Evolutionary conservation across 2,329 filamentous ascomycete genomes (phyloP), one percentile per base, ranked within the genome.

Genomic region (Apiospora sp.): DNA sequence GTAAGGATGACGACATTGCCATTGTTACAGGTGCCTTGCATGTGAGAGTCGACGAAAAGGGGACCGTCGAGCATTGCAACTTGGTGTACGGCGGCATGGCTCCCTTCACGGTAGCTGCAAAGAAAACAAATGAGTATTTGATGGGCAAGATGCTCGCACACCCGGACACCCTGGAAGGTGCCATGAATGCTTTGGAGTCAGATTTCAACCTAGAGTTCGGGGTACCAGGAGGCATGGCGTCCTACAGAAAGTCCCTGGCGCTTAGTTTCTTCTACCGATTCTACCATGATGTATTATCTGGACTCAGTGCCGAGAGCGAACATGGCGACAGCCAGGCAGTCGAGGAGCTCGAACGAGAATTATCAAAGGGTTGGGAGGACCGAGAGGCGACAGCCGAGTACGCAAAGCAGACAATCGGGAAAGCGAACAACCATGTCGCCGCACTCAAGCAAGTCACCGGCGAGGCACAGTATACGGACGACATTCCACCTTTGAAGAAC

Each of bases 1-100:
- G 96, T 76, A 98, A 98, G 80, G 96, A 99, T 78, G 96, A 99
- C 78, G 96, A 99, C 80, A 98, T 99, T 80, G 96, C 96, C 2
- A 98, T 99, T 77, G 96, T 98, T 34, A 98, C 97, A 68, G 91
- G 93, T 41, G 95, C 96, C 1, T 83, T 98, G 72, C 90, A 94
- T 48, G 87, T 98, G 6, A 90, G 89, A 6, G 83, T 98, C 3
- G 89, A 92, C 51, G 88, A 93, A 2, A 86, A 88, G 1, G 90
- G 96, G 58, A 81, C 90, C 1, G 94, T 98, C 7, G 87, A 91
- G 74, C 91, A 92, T 75, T 92, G 90, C 73, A 94, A 93, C 77
- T 86, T 99, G 30, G 93, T 97, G 3, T 98, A 98, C 77, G 96
- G 96, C 71, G 96, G 96, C 64, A 96, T 99, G 95, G 96, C 96